These are phyloP conservation scores for Glutinoglossum americanum DNA, from an alignment of 495 filamentous ascomycete species.

Conservation along the genomic window DNA sequence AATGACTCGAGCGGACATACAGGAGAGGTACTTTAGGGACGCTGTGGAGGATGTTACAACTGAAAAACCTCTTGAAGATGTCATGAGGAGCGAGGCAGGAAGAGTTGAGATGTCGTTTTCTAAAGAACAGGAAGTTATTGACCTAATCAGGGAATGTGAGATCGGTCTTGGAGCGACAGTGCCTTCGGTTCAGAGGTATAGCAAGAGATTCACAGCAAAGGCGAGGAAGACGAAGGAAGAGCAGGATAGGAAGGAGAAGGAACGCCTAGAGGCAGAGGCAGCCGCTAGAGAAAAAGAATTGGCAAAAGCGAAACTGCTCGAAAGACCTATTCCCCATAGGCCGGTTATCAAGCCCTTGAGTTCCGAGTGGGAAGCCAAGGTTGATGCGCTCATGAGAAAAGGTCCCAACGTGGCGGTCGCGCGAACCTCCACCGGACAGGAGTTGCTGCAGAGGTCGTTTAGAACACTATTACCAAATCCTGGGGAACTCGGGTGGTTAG, in stretches of 20 bases:
- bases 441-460: constrained; percentile 40
- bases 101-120: not conserved
- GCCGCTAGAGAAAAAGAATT: not conserved
- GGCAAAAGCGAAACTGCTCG: not conserved
- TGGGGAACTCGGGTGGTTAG: constrained; percentile 37
- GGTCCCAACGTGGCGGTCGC: constrained; percentile 17
- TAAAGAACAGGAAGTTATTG: not conserved
- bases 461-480: constrained; percentile 25
- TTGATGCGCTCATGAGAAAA: constrained; percentile 17
- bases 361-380: constrained; percentile 21
- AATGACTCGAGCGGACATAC: not conserved
- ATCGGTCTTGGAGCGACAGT: not conserved
- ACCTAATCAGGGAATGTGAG: not conserved
- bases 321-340: constrained; percentile 6
- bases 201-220: not conserved
- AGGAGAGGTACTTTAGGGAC: not conserved
- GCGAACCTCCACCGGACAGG: constrained; percentile 29
- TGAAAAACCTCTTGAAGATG: not conserved
- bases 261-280: not conserved
- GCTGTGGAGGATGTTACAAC: not conserved
- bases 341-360: constrained; percentile 22
- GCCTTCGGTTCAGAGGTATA: not conserved
- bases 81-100: not conserved
- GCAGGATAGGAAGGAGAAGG: not conserved
- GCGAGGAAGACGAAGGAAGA: not conserved